These are phyloP conservation scores for Parathielavia hyrcaniae DNA, from an alignment of 495 filamentous ascomycete genomes.

Conservation along the genomic window DNA sequence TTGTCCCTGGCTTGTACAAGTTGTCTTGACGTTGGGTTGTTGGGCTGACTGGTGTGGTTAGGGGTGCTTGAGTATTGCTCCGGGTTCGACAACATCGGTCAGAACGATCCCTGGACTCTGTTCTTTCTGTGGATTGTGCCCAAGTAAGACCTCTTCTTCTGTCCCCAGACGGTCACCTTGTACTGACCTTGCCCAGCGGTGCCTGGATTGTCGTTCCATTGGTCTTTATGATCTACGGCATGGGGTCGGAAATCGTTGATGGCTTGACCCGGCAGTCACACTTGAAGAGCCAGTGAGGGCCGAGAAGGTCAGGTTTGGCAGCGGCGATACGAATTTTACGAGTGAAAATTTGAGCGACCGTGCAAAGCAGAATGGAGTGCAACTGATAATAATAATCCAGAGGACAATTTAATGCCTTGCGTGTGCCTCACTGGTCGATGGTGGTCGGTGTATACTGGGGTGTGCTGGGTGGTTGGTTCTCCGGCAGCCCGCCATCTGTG, in stretches of 20 bases:
- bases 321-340: no score
- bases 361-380: no score
- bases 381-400: no score
- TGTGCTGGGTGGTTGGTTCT: no score
- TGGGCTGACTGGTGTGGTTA: constrained; percentile 28
- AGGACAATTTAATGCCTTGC: no score
- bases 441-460: no score
- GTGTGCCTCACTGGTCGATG: no score
- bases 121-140: constrained; percentile 70
- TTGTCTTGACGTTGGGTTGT: background rate
- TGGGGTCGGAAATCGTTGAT: constrained; percentile 64
- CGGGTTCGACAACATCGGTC: constrained; percentile 71
- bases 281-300: background rate
- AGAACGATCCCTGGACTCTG: constrained; percentile 56
- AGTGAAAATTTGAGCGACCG: no score
- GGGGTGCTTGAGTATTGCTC: constrained; percentile 74
- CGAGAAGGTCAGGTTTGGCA: background rate
- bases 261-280: constrained; percentile 43
- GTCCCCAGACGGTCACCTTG: background rate
- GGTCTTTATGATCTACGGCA: constrained; percentile 64
- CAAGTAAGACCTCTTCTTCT: constrained; percentile 55
- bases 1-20: background rate
- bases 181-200: constrained; percentile 49
- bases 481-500: no score
- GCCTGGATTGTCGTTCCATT: constrained; percentile 68